A percentile compares a stretch with the other conserved stretches of the same genome.
These are phyloP conservation scores for Aspergillus funiculosus DNA, from an alignment of 495 filamentous ascomycete species.

Conservation along the genomic window DNA sequence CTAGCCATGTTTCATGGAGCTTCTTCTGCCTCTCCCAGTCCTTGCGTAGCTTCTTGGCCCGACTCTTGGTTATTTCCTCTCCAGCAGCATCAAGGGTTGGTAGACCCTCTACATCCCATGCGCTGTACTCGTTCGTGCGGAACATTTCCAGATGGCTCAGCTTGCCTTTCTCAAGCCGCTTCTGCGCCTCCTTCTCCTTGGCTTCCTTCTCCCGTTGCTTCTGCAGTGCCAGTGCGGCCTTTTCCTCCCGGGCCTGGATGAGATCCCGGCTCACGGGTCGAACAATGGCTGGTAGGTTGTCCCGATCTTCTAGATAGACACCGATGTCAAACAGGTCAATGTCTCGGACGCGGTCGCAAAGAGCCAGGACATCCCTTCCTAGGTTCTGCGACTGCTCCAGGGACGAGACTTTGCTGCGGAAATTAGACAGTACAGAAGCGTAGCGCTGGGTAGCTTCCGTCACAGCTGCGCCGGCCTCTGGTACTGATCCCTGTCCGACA, in stretches of 20 bases:
- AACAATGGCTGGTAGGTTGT: conserved; percentile 66
- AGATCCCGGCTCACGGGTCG: conserved; percentile 74
- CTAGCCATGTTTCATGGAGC: conserved; percentile 63
- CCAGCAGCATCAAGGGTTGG: conserved; percentile 72
- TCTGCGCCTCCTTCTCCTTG: conserved; percentile 50
- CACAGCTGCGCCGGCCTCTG: conserved; percentile 21
- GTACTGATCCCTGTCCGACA: conserved; percentile 18
- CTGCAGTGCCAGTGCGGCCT: conserved; percentile 42
- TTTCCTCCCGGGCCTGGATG: conserved; percentile 65
- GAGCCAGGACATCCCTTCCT: conserved; percentile 56
- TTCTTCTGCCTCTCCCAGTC: conserved; percentile 92
- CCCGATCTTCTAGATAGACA: conserved; percentile 84
- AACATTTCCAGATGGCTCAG: conserved; percentile 65
- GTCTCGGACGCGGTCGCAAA: conserved; percentile 79
- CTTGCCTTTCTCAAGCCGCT: conserved; percentile 65
- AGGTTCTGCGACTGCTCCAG: conserved; percentile 40
- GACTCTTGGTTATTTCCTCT: conserved; percentile 74
- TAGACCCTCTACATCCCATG: conserved; percentile 83
- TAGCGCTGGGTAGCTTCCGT: conserved; percentile 35
- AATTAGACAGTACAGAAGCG: conserved; percentile 30
- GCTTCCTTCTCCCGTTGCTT: conserved; percentile 58
- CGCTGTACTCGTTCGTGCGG: conserved; percentile 64
- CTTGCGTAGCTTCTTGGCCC: conserved; percentile 79
- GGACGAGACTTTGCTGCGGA: conserved; percentile 39
- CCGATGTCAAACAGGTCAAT: conserved; percentile 69